Evolutionary conservation across 495 filamentous ascomycete genomes (phyloP).

Genomic region (Hypoxylon trugodes): DNA sequence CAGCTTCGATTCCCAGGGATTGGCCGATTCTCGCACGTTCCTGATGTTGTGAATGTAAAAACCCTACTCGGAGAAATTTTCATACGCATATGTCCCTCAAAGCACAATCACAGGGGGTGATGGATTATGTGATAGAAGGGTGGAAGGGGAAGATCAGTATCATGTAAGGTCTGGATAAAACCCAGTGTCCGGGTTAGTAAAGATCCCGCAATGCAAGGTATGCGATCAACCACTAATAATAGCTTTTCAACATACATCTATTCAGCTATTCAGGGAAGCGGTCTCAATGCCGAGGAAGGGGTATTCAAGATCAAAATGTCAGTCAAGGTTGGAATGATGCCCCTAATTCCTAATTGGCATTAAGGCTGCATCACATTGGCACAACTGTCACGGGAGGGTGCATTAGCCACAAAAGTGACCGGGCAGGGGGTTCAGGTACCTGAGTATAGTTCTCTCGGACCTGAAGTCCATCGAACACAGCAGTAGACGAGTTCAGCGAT

Average conservation of each 20-base stretch:
- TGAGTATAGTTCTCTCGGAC: conserved; percentile 5
- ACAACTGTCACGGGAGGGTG: conserved; percentile 17
- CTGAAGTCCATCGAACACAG: conserved; percentile 6
- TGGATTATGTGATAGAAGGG: not conserved
- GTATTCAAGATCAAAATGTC: conserved; percentile 1
- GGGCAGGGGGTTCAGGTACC: not conserved
- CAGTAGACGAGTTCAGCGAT: conserved; percentile 14
- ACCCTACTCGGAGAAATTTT: conserved; percentile 24
- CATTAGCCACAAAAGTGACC: conserved; percentile 16
- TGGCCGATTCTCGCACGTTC: conserved; percentile 22
- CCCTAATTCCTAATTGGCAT: conserved; percentile 2
- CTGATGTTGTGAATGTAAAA: conserved; percentile 26
- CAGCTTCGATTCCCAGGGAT: conserved; percentile 27
- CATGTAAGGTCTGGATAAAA: not conserved
- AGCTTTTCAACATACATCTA: not conserved
- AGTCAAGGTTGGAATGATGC: not conserved
- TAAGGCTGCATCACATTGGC: conserved; percentile 18
- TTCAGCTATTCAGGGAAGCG: not conserved
- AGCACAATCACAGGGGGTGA: not conserved
- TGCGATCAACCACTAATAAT: not conserved
- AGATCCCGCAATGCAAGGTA: conserved; percentile 4
- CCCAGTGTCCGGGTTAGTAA: not conserved
- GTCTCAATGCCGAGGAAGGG: not conserved
- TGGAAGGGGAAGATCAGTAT: not conserved
- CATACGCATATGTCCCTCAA: not conserved